Base-by-base conservation (phyloP, 1,284 basidiomycete species). In the Moniliella sp. region DNA sequence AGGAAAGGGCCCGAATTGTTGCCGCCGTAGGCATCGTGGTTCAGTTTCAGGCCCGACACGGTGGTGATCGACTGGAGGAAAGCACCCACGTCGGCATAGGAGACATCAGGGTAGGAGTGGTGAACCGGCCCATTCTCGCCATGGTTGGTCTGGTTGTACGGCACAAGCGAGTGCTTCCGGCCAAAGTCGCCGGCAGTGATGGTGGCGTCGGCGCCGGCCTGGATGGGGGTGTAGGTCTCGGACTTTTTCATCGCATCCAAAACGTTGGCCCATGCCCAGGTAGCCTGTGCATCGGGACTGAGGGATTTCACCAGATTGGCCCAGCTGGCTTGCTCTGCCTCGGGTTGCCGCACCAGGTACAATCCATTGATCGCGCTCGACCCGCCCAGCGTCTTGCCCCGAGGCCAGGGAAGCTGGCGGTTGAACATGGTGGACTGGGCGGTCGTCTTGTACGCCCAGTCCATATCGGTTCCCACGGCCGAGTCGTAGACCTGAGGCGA, bases 1-100 rank as follows among this genome's bases (percentile, higher is more conserved):
- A 78, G 64, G 47, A 67, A 73, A 0, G 64, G 64, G 28, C 72
- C 69, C 28, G 45, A 34, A 59, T 63, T 65, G 42, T 65, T 48
- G 37, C 73, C 72, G 21, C 62, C 62, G 36, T 69, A 63, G 0
- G 70, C 62, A 39, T 73, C 67, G 1, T 57, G 35, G 12, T 57
- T 58, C 8, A 57, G 57, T 21, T 71, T 62, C 33, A 71, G 49
- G 35, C 41, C 45, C 66, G 42, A n/a, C 28, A 46, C 48, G 30
- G 12, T 19, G 15, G 27, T 16, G 32, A 40, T 46, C 9, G 39
- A 50, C 25, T 38, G 35, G 33, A 46, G 34, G 48, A 46, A 39
- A 28, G 40, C n/a, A n/a, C n/a, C n/a, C n/a, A 67, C 51, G 30
- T 30, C 29, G 4, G 26, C 26, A 31, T 47, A 51, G 1, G 36